A percentile compares a stretch with the other conserved stretches of the same genome.
Conservation (phyloP, 257 asterid species). For the Perilla frutescens region DNA sequence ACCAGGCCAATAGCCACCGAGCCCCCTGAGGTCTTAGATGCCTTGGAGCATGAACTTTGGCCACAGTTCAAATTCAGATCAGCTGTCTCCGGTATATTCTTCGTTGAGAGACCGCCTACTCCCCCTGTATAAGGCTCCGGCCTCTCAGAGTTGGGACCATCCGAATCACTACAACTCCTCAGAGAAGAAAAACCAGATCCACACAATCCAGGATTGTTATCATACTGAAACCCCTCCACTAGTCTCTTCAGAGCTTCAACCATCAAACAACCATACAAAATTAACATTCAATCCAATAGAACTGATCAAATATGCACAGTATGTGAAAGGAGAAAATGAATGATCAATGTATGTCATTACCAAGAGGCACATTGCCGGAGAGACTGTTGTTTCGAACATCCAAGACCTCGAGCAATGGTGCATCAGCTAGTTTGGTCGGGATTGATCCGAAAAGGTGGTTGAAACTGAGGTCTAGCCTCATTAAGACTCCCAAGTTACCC, state of each 20-base stretch:
- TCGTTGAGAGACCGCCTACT: slow-evolving; percentile 48
- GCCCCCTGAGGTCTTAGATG: slow-evolving; percentile 61
- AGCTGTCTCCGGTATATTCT: slow-evolving; percentile 85
- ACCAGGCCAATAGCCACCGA: slow-evolving; percentile 67
- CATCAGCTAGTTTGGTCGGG: slow-evolving; percentile 83
- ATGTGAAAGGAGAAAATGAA: neutral
- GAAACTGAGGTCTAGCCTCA: slow-evolving; percentile 78
- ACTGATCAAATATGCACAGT: neutral
- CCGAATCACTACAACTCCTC: slow-evolving; percentile 54
- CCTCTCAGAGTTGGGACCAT: slow-evolving; percentile 45
- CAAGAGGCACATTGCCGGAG: slow-evolving; percentile 95
- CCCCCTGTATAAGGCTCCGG: slow-evolving; percentile 73
- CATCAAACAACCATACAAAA: slow-evolving; percentile 32
- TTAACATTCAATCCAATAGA: slow-evolving; percentile 10
- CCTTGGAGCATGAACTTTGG: slow-evolving; percentile 54
- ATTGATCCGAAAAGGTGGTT: slow-evolving; percentile 84
- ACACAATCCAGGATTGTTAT: slow-evolving; percentile 76
- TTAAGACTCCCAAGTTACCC: slow-evolving; percentile 67
- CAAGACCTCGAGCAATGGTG: slow-evolving; percentile 71
- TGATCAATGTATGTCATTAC: slow-evolving; percentile 42
- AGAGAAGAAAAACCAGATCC: slow-evolving; percentile 74
- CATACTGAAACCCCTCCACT: slow-evolving; percentile 68
- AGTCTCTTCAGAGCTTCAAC: slow-evolving; percentile 84
- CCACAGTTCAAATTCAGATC: slow-evolving; percentile 72
- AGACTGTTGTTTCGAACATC: slow-evolving; percentile 79